phyloP scores from a whole-genome alignment of 106 monocot species.

The Platanthera zijinensis region DNA sequence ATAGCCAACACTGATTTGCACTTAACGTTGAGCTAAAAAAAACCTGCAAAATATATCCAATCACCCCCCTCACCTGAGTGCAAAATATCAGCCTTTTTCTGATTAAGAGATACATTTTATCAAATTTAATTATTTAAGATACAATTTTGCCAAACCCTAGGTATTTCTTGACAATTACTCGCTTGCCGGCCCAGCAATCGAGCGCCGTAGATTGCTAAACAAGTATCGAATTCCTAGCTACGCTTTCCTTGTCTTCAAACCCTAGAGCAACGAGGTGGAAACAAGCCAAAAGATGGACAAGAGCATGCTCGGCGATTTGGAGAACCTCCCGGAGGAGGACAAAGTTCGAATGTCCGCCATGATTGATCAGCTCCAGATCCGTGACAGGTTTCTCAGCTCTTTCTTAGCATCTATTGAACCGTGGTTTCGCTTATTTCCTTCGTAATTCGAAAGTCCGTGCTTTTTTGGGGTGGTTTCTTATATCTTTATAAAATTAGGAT shows the following conservation, averaged over 20 bases:
- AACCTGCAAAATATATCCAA: too few species aligned
- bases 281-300: slow-evolving; percentile 64
- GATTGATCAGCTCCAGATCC: slow-evolving; percentile 97
- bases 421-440: not conserved
- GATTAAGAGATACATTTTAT: too few species aligned
- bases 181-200: not conserved
- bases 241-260: not conserved
- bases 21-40: too few species aligned
- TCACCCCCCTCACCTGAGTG: too few species aligned
- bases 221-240: not conserved
- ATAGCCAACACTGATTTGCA: too few species aligned
- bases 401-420: not conserved
- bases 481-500: not conserved
- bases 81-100: too few species aligned
- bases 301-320: slow-evolving; percentile 79
- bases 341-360: slow-evolving; percentile 81
- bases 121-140: too few species aligned
- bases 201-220: not conserved
- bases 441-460: not conserved
- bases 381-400: slow-evolving; percentile 54
- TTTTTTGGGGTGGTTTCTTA: not conserved
- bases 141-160: too few species aligned
- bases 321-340: slow-evolving; percentile 76
- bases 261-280: slow-evolving; percentile 3
- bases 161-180: too few species aligned